Conservation (phyloP, 176 grass and related monocot species). For the Sorghum bicolor region DNA sequence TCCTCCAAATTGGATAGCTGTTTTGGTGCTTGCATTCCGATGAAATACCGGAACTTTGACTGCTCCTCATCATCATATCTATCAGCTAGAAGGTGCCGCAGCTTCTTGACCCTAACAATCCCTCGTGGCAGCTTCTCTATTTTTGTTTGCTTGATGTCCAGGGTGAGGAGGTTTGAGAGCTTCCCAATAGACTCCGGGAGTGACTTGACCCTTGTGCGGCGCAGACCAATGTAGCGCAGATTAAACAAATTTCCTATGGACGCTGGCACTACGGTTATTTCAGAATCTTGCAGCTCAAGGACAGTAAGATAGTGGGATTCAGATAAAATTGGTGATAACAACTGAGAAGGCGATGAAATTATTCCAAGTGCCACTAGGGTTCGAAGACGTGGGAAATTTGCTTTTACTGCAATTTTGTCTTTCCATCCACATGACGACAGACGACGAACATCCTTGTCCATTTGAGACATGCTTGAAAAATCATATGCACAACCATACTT, state of each 20-base stretch:
- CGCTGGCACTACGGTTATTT: neutral
- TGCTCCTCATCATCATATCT: neutral
- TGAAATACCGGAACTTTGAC: constrained; percentile 14
- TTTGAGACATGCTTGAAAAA: neutral
- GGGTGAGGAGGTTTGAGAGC: neutral
- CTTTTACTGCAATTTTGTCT: neutral
- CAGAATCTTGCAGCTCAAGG: constrained; percentile 27
- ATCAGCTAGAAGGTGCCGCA: constrained; percentile 14
- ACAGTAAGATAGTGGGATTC: constrained; percentile 9
- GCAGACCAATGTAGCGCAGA: constrained; percentile 18
- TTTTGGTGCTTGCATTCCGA: constrained; percentile 1
- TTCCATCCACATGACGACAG: neutral
- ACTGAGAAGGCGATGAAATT: neutral
- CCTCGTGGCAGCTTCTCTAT: constrained; percentile 21
- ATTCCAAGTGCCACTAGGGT: neutral
- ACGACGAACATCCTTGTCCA: neutral
- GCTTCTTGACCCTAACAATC: neutral
- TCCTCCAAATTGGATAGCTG: constrained; percentile 3
- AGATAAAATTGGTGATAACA: neutral
- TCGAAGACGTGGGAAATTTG: neutral
- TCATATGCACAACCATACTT: neutral
- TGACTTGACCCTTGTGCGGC: constrained; percentile 6
- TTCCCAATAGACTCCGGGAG: constrained; percentile 7
- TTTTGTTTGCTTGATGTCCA: constrained; percentile 32
- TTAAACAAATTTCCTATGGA: constrained; percentile 21